A percentile compares a stretch with the other conserved stretches of the same genome.
Conservation (phyloP, 306 rosid species). For the Malus asiatica region DNA sequence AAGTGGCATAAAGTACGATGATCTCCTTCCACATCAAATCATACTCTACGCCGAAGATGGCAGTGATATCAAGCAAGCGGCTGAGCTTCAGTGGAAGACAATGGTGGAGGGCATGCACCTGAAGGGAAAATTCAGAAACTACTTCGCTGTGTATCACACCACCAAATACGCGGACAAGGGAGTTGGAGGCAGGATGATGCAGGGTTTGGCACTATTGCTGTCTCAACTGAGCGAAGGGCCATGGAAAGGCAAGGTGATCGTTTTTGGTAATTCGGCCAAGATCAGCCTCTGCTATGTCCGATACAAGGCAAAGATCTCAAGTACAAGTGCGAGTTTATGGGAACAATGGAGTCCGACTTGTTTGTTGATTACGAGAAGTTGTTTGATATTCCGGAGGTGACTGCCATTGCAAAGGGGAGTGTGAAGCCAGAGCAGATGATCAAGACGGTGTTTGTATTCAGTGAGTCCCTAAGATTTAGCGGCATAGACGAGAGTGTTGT, state of each 20-base stretch:
- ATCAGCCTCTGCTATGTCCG: not conserved
- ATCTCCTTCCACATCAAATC: not conserved
- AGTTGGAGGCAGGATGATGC: not conserved
- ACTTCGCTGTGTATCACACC: not conserved
- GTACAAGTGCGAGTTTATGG: not conserved
- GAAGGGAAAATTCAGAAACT: not conserved
- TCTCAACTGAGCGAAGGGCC: not conserved
- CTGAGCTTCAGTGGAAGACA: not conserved
- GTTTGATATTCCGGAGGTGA: not conserved
- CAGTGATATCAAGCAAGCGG: not conserved
- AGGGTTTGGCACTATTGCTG: not conserved
- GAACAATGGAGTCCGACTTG: not conserved
- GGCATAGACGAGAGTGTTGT: no score
- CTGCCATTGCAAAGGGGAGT: not conserved
- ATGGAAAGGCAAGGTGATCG: not conserved
- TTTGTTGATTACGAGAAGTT: not conserved
- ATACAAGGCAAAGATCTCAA: not conserved
- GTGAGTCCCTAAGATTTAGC: not conserved
- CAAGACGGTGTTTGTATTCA: not conserved
- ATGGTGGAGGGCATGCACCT: not conserved
- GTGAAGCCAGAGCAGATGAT: not conserved
- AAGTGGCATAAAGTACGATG: not conserved
- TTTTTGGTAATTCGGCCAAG: not conserved
- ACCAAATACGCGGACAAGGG: not conserved
- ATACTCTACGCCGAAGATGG: not conserved